Conservation (phyloP, 2,329 filamentous ascomycete genomes). For the Aspergillus sclerotialis region DNA sequence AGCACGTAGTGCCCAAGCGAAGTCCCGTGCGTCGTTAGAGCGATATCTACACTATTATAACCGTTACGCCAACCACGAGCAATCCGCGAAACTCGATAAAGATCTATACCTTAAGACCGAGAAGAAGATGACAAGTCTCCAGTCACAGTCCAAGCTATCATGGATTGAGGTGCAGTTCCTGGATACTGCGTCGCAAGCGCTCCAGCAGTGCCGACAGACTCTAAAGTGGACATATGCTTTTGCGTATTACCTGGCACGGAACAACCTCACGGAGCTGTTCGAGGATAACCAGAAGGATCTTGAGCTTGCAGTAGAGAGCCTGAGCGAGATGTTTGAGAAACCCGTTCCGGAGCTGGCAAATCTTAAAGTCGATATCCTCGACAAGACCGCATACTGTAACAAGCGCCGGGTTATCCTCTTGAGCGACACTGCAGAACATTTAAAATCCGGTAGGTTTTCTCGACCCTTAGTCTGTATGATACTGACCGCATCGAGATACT, state of each 20-base stretch:
- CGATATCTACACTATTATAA: constrained; percentile 99
- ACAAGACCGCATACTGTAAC: constrained; percentile 96
- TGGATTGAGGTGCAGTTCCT: constrained; percentile 99
- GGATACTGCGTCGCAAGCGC: constrained; percentile 81
- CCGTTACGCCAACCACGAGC: constrained; percentile 96
- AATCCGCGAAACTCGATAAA: constrained; percentile 92
- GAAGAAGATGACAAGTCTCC: constrained; percentile 97
- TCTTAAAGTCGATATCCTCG: constrained; percentile 94
- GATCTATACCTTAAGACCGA: constrained; percentile 95
- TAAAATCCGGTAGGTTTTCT: constrained; percentile 66
- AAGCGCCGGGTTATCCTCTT: constrained; percentile 83
- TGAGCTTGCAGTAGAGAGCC: constrained; percentile 90
- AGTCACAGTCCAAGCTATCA: constrained; percentile 88
- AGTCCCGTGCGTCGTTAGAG: constrained; percentile 81
- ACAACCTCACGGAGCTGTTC: constrained; percentile 94
- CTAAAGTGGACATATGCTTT: constrained; percentile 99
- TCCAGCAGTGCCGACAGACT: constrained; percentile 96
- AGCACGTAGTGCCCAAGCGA: constrained; percentile 85
- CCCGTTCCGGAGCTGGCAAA: constrained; percentile 77
- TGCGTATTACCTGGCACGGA: constrained; percentile 91
- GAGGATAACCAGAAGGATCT: constrained; percentile 98
- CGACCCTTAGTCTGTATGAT: neutral
- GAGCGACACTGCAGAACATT: constrained; percentile 85
- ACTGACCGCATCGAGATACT: constrained; percentile 23
- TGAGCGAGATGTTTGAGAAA: constrained; percentile 99